Conservation (phyloP, 257 asterid species). For the Primulina eburnea region DNA sequence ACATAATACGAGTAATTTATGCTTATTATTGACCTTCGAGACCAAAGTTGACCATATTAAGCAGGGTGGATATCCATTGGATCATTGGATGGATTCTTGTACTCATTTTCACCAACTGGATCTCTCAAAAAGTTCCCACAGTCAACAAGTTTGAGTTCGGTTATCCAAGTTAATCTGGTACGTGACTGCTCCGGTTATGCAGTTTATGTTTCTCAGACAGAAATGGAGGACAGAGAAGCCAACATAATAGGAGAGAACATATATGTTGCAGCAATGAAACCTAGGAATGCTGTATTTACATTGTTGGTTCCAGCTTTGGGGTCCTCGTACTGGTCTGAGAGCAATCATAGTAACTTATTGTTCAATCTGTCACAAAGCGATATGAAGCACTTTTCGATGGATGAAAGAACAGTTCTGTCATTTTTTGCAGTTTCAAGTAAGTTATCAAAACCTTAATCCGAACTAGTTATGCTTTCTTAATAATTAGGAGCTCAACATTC, state of each 20-base stretch:
- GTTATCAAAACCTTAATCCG: conserved; percentile 17
- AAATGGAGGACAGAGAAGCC: conserved; percentile 60
- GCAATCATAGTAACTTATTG: conserved; percentile 62
- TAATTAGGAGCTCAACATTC: background rate
- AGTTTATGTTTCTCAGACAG: conserved; percentile 61
- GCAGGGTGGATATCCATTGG: conserved; percentile 95
- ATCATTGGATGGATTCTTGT: conserved; percentile 81
- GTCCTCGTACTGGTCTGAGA: conserved; percentile 51
- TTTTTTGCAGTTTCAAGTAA: conserved; percentile 69
- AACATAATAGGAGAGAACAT: conserved; percentile 50
- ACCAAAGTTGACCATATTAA: conserved; percentile 8
- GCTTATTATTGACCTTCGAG: background rate
- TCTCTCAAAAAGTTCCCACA: conserved; percentile 53
- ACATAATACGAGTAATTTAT: background rate
- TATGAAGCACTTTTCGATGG: conserved; percentile 61
- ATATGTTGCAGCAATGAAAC: conserved; percentile 69
- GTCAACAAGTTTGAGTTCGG: conserved; percentile 38
- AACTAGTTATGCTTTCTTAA: background rate
- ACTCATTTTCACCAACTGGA: conserved; percentile 81
- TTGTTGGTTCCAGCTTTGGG: conserved; percentile 68
- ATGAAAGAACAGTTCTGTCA: conserved; percentile 62
- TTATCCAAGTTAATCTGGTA: conserved; percentile 68
- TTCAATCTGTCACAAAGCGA: conserved; percentile 54
- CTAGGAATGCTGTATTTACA: conserved; percentile 48
- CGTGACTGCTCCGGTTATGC: conserved; percentile 87